Percentiles rank a stretch among this genome's conserved stretches.
phyloP scores from a whole-genome alignment of 2,329 filamentous ascomycete genomes.

The Graphilbum fragrans region DNA sequence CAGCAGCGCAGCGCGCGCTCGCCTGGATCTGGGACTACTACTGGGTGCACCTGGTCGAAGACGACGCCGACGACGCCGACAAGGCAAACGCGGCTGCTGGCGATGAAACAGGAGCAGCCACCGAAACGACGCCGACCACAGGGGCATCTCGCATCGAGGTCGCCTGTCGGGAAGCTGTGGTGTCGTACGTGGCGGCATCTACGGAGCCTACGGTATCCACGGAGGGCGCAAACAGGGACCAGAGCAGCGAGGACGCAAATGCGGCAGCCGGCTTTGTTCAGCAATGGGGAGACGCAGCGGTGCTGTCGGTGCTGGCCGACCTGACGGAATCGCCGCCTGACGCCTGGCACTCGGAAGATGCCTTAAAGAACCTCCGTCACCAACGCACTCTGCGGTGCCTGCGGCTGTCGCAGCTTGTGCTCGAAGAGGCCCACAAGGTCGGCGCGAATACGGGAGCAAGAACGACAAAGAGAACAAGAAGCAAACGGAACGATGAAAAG shows the following conservation, averaged over 20 bases:
- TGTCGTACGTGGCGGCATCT: too few species aligned
- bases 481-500: too few species aligned
- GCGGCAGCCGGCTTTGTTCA: background rate
- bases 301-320: constrained; percentile 3
- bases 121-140: constrained; percentile 6
- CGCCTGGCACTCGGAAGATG: too few species aligned
- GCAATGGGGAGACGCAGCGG: constrained; percentile 1
- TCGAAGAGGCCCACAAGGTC: background rate
- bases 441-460: background rate
- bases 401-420: constrained; percentile 14
- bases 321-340: background rate
- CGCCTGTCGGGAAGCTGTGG: background rate
- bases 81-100: background rate
- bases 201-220: too few species aligned
- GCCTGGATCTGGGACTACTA: constrained; percentile 85
- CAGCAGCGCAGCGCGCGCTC: constrained; percentile 57
- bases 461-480: background rate
- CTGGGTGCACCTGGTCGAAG: constrained; percentile 45
- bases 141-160: background rate
- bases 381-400: constrained; percentile 16
- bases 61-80: background rate
- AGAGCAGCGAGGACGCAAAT: too few species aligned
- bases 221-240: too few species aligned
- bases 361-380: too few species aligned
- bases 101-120: background rate